phyloP scores from a whole-genome alignment of 139 green algal genomes.

The Closterium sp. region DNA sequence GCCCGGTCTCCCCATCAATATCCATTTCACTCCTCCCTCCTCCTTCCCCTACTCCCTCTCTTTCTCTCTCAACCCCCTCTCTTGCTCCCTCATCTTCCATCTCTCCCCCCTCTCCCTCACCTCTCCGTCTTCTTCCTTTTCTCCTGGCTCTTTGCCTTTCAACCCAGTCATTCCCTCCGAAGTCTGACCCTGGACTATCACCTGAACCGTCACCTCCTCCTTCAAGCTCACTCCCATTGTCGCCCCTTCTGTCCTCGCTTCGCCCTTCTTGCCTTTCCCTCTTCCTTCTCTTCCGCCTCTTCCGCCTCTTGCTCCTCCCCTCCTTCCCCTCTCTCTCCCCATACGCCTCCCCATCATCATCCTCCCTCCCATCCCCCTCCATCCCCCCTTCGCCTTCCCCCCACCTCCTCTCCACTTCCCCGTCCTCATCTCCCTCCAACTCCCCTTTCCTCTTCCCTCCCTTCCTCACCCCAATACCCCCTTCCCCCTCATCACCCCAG shows the following conservation, averaged over 20 bases:
- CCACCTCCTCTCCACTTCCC: neutral
- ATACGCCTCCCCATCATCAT: neutral
- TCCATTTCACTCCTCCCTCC: neutral
- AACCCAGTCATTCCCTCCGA: neutral
- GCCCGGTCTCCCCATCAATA: neutral
- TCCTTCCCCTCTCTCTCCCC: neutral
- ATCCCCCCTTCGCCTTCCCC: neutral
- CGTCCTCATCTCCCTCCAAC: neutral
- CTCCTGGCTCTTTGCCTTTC: neutral
- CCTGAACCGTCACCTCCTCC: neutral
- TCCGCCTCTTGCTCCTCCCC: neutral
- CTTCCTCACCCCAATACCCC: neutral
- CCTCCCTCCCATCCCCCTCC: neutral
- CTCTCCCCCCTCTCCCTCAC: neutral
- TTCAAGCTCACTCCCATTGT: neutral
- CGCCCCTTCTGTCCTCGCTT: neutral
- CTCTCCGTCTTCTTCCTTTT: neutral
- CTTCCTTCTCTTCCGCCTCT: neutral
- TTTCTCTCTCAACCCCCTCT: neutral
- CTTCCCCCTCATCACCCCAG: neutral
- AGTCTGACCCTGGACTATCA: neutral
- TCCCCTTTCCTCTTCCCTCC: neutral
- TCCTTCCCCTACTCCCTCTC: neutral
- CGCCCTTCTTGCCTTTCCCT: neutral
- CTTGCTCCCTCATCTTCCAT: neutral